Percentiles rank a stretch among this genome's conserved stretches.
phyloP scores from a whole-genome alignment of 2,329 filamentous ascomycete species.

The Chaetomiaceae sp. region DNA sequence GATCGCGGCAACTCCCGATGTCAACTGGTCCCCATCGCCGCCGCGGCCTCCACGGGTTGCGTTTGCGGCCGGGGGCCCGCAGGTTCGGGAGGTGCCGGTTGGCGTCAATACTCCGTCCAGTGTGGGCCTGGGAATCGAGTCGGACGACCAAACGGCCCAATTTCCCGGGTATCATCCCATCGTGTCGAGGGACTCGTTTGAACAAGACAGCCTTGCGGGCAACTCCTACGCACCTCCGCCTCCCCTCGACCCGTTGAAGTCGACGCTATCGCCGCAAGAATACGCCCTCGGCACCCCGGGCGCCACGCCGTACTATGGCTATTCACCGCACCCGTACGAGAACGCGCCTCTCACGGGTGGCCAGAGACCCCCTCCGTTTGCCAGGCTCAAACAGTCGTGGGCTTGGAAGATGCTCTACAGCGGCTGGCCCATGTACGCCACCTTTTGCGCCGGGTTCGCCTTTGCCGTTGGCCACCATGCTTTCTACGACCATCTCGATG shows the following conservation, averaged over 20 bases:
- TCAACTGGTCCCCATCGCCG: conserved; percentile 1
- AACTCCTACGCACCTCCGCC: neutral
- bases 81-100: neutral
- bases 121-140: conserved; percentile 10
- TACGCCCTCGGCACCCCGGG: neutral
- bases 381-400: neutral
- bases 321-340: conserved; percentile 4
- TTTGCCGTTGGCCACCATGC: conserved; percentile 19
- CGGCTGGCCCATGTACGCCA: conserved; percentile 19
- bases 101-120: conserved; percentile 1
- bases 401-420: conserved; percentile 13
- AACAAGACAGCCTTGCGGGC: neutral
- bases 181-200: conserved; percentile 4
- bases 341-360: neutral
- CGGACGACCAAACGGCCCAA: neutral
- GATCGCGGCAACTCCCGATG: conserved; percentile 8
- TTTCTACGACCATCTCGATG: conserved; percentile 18
- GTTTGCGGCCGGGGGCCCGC: neutral
- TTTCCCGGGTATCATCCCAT: neutral
- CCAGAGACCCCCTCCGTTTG: neutral
- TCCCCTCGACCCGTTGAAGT: neutral
- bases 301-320: neutral
- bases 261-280: neutral
- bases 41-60: neutral
- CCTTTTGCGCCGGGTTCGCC: conserved; percentile 17